These are phyloP conservation scores for Proliferodiscus dingleyae DNA, from an alignment of 2,329 filamentous ascomycete genomes.

Conservation along the genomic window DNA sequence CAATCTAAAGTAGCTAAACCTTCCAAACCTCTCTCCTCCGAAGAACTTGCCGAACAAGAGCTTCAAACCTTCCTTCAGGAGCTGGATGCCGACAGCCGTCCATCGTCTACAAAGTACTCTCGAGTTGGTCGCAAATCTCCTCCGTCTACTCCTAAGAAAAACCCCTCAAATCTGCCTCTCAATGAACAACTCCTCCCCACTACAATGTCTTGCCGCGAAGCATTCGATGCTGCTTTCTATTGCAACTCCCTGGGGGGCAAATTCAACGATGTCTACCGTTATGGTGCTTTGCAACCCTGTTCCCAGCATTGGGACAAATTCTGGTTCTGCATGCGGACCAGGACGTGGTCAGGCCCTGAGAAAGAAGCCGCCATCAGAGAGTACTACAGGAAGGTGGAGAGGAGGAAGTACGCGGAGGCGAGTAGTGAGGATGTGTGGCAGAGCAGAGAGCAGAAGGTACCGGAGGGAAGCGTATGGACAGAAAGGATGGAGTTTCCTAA, in stretches of 20 bases:
- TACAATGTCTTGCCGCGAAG: conserved; percentile 80
- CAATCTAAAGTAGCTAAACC: conserved; percentile 7
- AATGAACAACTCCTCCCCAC: conserved; percentile 70
- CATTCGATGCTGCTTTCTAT: conserved; percentile 91
- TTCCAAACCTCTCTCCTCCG: conserved; percentile 13
- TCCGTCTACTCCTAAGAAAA: too few relatives aligned
- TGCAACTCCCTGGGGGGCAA: conserved; percentile 90
- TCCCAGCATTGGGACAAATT: conserved; percentile 87
- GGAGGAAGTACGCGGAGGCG: conserved; percentile 50
- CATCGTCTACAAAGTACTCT: too few relatives aligned
- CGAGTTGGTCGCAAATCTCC: too few relatives aligned
- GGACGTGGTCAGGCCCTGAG: conserved; percentile 54
- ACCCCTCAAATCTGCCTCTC: conserved; percentile 35
- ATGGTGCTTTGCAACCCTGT: conserved; percentile 72
- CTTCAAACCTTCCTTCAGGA: too few relatives aligned
- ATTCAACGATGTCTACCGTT: conserved; percentile 86
- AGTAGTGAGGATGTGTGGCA: conserved; percentile 93
- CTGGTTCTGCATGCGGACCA: conserved; percentile 94
- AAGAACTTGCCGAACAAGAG: too few relatives aligned
- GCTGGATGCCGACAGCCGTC: too few relatives aligned
- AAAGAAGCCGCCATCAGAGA: conserved; percentile 44
- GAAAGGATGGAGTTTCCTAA: conserved; percentile 37
- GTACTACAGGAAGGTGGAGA: conserved; percentile 39
- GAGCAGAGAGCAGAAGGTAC: conserved; percentile 59
- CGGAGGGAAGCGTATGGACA: conserved; percentile 33